A percentile compares a stretch with the other conserved stretches of the same genome.
These are phyloP conservation scores for Zygotorulaspora chibaensis DNA, from an alignment of 805 yeast species.

Conservation along the genomic window DNA sequence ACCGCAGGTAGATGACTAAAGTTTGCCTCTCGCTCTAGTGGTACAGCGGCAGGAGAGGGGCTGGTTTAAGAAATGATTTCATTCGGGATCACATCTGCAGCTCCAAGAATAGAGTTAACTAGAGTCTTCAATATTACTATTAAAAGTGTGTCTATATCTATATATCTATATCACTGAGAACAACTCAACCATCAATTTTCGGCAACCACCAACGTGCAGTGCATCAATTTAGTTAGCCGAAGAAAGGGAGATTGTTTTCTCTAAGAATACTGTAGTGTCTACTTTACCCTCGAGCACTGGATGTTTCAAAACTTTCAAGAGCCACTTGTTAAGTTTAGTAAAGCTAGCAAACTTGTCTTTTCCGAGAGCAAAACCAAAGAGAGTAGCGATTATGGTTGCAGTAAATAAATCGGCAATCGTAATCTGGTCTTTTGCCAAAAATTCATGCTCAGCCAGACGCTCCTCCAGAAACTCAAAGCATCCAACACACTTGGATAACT, in stretches of 20 bases:
- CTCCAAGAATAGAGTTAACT: background rate
- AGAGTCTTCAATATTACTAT: background rate
- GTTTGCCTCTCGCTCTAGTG: background rate
- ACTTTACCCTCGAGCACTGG: background rate
- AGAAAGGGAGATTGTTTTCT: background rate
- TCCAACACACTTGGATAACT: slow-evolving; percentile 4
- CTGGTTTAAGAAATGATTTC: background rate
- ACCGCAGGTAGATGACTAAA: background rate
- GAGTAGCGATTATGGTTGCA: background rate
- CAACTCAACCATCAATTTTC: background rate
- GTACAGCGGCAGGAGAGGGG: background rate
- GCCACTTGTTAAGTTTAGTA: background rate
- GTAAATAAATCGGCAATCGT: slow-evolving; percentile 9
- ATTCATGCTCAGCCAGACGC: slow-evolving; percentile 5
- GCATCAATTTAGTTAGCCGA: background rate
- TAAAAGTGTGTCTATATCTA: background rate
- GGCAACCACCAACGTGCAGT: background rate
- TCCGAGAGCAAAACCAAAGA: background rate
- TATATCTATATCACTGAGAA: background rate
- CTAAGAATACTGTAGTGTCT: background rate
- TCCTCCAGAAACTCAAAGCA: slow-evolving; percentile 4
- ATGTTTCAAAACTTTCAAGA: background rate
- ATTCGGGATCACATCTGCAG: background rate
- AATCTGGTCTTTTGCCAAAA: slow-evolving; percentile 5
- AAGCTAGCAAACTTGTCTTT: background rate